Evolutionary conservation across 106 monocot species (phyloP).

Genomic region (Allium fistulosum): DNA sequence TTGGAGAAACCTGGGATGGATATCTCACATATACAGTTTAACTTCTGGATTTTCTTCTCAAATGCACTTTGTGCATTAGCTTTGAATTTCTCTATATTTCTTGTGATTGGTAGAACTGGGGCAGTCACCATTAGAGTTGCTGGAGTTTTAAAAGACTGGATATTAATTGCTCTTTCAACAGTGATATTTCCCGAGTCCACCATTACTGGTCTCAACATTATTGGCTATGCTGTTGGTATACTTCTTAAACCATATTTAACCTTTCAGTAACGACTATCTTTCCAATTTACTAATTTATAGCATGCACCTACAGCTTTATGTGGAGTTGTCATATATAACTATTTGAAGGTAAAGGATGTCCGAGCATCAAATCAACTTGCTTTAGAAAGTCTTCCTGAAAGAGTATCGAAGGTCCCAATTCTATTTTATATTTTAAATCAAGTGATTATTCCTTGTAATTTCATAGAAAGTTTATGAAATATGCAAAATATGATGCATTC

Average conservation of each 20-base stretch:
- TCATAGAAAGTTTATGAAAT: no score
- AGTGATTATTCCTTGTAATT: no score
- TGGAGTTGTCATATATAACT: conserved; percentile 96
- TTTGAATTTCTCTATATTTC: conserved; percentile 84
- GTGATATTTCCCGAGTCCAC: conserved; percentile 85
- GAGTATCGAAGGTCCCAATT: conserved; percentile 53
- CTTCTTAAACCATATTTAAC: not conserved
- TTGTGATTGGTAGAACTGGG: conserved; percentile 89
- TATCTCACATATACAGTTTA: conserved; percentile 66
- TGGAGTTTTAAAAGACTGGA: conserved; percentile 96
- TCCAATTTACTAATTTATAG: conserved; percentile 1
- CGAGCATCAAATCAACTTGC: conserved; percentile 44
- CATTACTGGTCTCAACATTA: conserved; percentile 84
- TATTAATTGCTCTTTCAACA: conserved; percentile 86
- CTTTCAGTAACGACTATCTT: not conserved
- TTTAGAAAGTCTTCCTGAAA: conserved; percentile 51
- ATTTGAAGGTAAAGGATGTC: conserved; percentile 84
- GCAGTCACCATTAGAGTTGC: conserved; percentile 88
- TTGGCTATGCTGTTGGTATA: conserved; percentile 85
- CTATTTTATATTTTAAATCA: not conserved
- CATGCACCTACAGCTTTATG: conserved; percentile 26
- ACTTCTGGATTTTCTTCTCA: conserved; percentile 78
- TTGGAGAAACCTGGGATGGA: conserved; percentile 74
- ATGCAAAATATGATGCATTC: no score
- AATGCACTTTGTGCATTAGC: conserved; percentile 86